phyloP scores from a whole-genome alignment of 805 yeast genomes.

The Osmozyma mogii region DNA sequence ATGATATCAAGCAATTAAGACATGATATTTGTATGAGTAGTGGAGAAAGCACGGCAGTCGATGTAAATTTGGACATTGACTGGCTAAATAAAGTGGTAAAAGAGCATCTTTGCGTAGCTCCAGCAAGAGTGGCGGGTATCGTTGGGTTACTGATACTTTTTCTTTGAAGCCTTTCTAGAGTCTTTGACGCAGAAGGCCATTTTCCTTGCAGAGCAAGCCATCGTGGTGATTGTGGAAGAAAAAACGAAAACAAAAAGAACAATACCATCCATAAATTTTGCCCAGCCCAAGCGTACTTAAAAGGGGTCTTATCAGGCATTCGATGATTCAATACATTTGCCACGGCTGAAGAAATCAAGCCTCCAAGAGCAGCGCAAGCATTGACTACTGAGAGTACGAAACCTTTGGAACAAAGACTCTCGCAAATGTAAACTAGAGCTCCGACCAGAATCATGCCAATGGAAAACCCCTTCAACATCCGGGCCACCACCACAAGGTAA shows the following conservation, averaged over 20 bases:
- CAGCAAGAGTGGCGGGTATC: too few relatives aligned
- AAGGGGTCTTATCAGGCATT: slow-evolving; percentile 2
- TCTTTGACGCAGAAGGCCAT: too few relatives aligned
- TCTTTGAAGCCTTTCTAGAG: too few relatives aligned
- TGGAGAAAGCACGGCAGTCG: slow-evolving; percentile 33
- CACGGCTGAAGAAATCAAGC: slow-evolving; percentile 3
- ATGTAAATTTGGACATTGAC: slow-evolving; percentile 25
- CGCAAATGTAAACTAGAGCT: slow-evolving; percentile 26
- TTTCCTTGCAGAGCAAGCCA: slow-evolving; percentile 13
- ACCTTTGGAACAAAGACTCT: slow-evolving; percentile 16
- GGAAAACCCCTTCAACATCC: slow-evolving; percentile 23
- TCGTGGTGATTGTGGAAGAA: slow-evolving; percentile 26
- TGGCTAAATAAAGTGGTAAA: slow-evolving; percentile 26
- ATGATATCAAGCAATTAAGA: slow-evolving; percentile 36
- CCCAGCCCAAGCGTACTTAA: slow-evolving; percentile 7
- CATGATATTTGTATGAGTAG: slow-evolving; percentile 39
- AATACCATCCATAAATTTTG: slow-evolving; percentile 7
- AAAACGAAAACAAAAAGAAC: slow-evolving; percentile 3
- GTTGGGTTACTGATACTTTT: too few relatives aligned
- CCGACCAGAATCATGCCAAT: slow-evolving; percentile 25
- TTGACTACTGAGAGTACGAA: slow-evolving; percentile 13
- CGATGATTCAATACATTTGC: slow-evolving; percentile 2
- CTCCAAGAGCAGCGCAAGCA: slow-evolving; percentile 4
- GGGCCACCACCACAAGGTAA: slow-evolving; percentile 19
- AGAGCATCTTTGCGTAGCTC: slow-evolving; percentile 16